Evolutionary conservation across 768 basidiomycete genomes (phyloP), one percentile per base, ranked within the genome.

Genomic region (Ramaria sp.): DNA sequence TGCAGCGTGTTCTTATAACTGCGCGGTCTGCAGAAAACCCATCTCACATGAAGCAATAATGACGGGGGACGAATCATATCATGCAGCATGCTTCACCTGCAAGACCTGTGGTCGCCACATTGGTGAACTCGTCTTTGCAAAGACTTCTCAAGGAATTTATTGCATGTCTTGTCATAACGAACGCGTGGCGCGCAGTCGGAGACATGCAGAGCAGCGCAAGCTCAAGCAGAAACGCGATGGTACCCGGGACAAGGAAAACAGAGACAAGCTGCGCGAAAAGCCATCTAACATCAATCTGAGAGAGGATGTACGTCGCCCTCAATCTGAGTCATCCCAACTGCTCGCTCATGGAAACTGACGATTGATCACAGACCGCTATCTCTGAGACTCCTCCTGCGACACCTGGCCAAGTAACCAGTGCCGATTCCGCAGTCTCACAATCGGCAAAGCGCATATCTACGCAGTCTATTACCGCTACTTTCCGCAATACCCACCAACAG

Each of bases 21-120:
- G 96, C 76, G 95, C 86, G 64, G 85, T 97, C 55, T 99, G 96
- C 71, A 83, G 83, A 44, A 81, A 82, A 55, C 89, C 93, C 43
- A 99, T 99, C 60, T 84, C 94, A 54, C 94, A 99, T 71, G 96
- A 99, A 65, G 96, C 96, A 9, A 97, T 98, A 67, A 97, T 99
- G 90, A 95, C 96, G 6, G 96, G 92, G 57, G 93, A 99, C 68
- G 96, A 98, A 66, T 91, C 92, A 0, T 99, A 98, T 62, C 96
- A 98, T 66, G 94, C 96, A 5, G 88, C 93, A 59, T 99, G 96
- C 71, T 99, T 99, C 75, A 94, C 95, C 61, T 99, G 96, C 73
- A 86, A 90, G 63, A 85, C 92, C 50, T 99, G 96, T 73, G 82
- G 81, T 66, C 85, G 87, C 65, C 79, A 91, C 55, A 99, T 99